These are phyloP conservation scores for Trypanosoma scelopori DNA, from an alignment of 208 protist genomes.

Conservation along the genomic window DNA sequence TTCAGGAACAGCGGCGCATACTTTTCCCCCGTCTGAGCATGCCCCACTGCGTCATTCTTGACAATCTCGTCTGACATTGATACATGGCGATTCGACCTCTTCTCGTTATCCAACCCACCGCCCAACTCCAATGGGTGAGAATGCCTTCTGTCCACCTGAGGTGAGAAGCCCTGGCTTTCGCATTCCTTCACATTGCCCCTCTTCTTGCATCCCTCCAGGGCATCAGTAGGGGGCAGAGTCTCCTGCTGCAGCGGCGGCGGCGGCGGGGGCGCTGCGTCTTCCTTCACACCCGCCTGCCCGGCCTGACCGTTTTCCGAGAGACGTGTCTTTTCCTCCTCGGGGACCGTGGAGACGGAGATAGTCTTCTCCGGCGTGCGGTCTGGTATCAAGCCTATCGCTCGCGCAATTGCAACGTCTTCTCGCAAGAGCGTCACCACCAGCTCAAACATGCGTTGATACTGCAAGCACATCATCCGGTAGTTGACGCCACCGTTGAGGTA, in stretches of 20 bases:
- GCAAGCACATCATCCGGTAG: slow-evolving; percentile 65
- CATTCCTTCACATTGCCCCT: too few relatives aligned
- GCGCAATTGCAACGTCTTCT: slow-evolving; percentile 47
- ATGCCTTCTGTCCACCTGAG: too few relatives aligned
- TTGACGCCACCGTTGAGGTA: slow-evolving; percentile 82
- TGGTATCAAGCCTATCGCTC: slow-evolving; percentile 33
- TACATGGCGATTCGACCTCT: background rate
- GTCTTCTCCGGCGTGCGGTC: slow-evolving; percentile 18
- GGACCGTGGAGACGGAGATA: slow-evolving; percentile 8
- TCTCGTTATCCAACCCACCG: too few relatives aligned
- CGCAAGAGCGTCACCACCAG: slow-evolving; percentile 46
- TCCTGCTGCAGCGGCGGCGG: too few relatives aligned
- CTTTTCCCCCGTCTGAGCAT: background rate
- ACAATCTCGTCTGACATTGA: background rate
- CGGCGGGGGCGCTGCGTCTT: too few relatives aligned
- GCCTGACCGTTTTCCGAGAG: slow-evolving; percentile 30
- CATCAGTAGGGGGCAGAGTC: too few relatives aligned
- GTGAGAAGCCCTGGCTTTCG: too few relatives aligned
- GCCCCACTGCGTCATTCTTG: background rate
- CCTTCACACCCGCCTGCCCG: background rate
- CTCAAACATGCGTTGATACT: slow-evolving; percentile 52
- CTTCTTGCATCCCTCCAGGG: background rate
- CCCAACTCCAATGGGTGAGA: too few relatives aligned
- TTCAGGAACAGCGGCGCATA: background rate
- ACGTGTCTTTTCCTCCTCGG: slow-evolving; percentile 20